Conservation (phyloP, 805 yeast species). For the Myxozyma kluyveri region DNA sequence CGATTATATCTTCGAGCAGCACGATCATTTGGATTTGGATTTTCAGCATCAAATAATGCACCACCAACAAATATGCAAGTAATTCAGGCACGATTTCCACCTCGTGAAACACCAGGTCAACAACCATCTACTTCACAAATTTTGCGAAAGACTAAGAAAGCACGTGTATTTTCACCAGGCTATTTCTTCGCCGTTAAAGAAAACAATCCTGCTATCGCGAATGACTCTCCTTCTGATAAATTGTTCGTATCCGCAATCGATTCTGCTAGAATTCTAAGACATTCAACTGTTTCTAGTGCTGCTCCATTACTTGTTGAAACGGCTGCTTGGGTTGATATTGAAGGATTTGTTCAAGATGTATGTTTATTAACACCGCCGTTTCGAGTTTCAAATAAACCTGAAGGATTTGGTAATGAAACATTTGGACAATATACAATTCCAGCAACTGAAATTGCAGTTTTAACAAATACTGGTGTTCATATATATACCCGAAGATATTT, state of each 20-base stretch:
- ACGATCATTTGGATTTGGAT: constrained; percentile 28
- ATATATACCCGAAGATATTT: constrained; percentile 77
- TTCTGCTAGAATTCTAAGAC: constrained; percentile 57
- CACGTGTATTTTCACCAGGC: constrained; percentile 77
- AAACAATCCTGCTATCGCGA: constrained; percentile 26
- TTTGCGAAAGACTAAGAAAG: constrained; percentile 55
- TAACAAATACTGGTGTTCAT: constrained; percentile 76
- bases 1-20: constrained; percentile 64
- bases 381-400: constrained; percentile 70
- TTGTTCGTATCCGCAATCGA: constrained; percentile 79
- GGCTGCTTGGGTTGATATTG: constrained; percentile 66
- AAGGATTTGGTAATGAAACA: constrained; percentile 79
- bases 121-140: constrained; percentile 23
- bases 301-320: constrained; percentile 59
- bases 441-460: constrained; percentile 65
- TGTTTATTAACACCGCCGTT: constrained; percentile 66
- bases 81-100: constrained; percentile 47
- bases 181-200: constrained; percentile 66
- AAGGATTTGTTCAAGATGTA: constrained; percentile 66
- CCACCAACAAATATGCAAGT: constrained; percentile 42
- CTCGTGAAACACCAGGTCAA: constrained; percentile 31
- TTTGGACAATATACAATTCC: constrained; percentile 80
- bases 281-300: constrained; percentile 28
- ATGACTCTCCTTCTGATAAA: constrained; percentile 38
- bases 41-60: constrained; percentile 10